Conservation (phyloP, 2,329 filamentous ascomycete genomes). For the Exophiala viscosa region DNA sequence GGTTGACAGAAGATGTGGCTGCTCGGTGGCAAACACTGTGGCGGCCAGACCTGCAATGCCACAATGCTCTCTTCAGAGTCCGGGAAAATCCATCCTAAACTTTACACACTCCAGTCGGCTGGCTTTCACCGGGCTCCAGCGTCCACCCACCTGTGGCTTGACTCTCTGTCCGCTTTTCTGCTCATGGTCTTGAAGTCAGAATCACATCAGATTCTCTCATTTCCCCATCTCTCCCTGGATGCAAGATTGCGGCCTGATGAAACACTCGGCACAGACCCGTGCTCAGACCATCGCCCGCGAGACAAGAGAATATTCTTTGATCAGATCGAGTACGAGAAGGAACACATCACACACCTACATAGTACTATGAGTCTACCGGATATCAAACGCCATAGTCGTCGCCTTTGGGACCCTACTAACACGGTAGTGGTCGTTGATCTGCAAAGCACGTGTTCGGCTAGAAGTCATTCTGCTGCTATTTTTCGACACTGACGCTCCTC, state of each 20-base stretch:
- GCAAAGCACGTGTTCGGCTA: neutral
- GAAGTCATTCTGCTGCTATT: constrained; percentile 1
- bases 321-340: no score
- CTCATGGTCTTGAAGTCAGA: no score
- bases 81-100: no score
- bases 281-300: neutral
- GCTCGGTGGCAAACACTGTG: neutral
- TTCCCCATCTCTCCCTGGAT: constrained; percentile 7
- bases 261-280: neutral
- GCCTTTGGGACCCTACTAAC: no score
- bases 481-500: neutral
- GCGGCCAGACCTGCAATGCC: neutral
- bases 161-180: neutral
- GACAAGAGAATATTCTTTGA: neutral
- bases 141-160: neutral
- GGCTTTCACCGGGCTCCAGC: neutral
- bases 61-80: no score
- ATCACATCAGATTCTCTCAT: constrained; percentile 10
- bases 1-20: neutral
- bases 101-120: neutral
- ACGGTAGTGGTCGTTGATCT: neutral
- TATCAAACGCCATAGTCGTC: no score
- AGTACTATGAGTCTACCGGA: no score
- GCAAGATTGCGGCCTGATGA: neutral
- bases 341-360: neutral